Percentiles rank a stretch among this genome's conserved stretches.
phyloP scores from a whole-genome alignment of 352 stramenopile species.

The Globisporangium parvum region DNA sequence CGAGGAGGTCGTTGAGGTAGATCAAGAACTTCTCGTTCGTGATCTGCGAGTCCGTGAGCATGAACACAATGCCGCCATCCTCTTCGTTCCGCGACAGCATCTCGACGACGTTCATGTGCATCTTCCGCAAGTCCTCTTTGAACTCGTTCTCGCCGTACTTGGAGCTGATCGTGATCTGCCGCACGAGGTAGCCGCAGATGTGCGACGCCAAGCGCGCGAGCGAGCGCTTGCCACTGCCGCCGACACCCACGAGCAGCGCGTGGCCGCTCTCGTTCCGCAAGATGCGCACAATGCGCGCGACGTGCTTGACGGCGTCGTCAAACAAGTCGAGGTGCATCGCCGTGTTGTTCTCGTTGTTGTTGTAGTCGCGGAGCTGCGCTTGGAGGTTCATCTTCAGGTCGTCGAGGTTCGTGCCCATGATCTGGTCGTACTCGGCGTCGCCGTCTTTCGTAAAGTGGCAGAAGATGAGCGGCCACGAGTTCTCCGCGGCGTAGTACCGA shows the following conservation, averaged over 20 bases:
- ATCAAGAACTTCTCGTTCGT: slow-evolving; percentile 97
- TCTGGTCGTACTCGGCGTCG: slow-evolving; percentile 92
- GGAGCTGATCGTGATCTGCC: slow-evolving; percentile 92
- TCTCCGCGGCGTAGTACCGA: slow-evolving; percentile 92
- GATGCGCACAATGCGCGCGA: slow-evolving; percentile 94
- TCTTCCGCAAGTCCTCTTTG: slow-evolving; percentile 94
- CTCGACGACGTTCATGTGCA: slow-evolving; percentile 93
- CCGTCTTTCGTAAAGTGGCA: slow-evolving; percentile 95
- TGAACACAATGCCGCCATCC: slow-evolving; percentile 89
- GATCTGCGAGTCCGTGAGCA: slow-evolving; percentile 95
- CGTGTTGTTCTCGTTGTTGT: slow-evolving; percentile 94
- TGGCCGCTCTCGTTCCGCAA: slow-evolving; percentile 87
- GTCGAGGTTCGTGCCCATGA: slow-evolving; percentile 84
- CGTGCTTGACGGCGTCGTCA: slow-evolving; percentile 95
- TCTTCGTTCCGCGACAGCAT: slow-evolving; percentile 84
- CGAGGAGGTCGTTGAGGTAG: slow-evolving; percentile 94
- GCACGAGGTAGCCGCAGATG: slow-evolving; percentile 90
- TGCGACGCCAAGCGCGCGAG: slow-evolving; percentile 90
- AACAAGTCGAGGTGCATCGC: slow-evolving; percentile 96
- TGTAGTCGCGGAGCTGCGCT: slow-evolving; percentile 91
- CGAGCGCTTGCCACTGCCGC: slow-evolving; percentile 92
- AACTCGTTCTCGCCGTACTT: slow-evolving; percentile 95
- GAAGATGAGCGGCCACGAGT: slow-evolving; percentile 94
- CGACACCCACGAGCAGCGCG: slow-evolving; percentile 92
- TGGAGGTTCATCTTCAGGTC: slow-evolving; percentile 89